phyloP scores from a whole-genome alignment of 2,329 filamentous ascomycete genomes.

The Xylariaceae sp. region DNA sequence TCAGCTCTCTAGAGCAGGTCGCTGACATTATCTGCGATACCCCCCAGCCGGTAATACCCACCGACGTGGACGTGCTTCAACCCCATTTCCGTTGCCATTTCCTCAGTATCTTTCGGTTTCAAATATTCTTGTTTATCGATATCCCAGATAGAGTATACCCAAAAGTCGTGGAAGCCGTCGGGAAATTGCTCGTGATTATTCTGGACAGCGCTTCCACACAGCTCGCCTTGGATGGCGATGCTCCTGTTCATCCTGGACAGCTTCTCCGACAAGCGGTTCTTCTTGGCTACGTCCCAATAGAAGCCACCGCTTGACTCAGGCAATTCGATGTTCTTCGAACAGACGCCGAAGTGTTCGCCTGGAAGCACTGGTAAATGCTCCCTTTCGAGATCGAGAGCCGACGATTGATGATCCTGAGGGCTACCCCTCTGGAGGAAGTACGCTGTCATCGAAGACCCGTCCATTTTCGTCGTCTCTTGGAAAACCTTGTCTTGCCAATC shows the following conservation, averaged over 20 bases:
- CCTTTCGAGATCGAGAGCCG: not conserved
- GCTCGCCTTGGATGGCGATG: slow-evolving; percentile 28
- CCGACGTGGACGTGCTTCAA: slow-evolving; percentile 21
- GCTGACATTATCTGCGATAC: slow-evolving; percentile 13
- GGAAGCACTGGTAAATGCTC: not conserved
- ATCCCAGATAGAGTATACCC: slow-evolving; percentile 23
- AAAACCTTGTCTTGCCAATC: not conserved
- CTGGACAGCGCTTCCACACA: slow-evolving; percentile 22
- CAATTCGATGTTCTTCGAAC: slow-evolving; percentile 21
- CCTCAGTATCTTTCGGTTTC: slow-evolving; percentile 1
- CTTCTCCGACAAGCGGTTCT: slow-evolving; percentile 14
- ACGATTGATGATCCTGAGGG: not conserved
- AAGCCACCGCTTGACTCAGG: slow-evolving; percentile 5
- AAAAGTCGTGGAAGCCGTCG: slow-evolving; percentile 20
- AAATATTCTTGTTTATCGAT: slow-evolving; percentile 18
- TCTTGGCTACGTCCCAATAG: slow-evolving; percentile 23
- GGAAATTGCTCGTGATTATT: slow-evolving; percentile 24
- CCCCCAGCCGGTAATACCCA: slow-evolving; percentile 17
- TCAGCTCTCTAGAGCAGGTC: slow-evolving; percentile 19
- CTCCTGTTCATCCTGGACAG: slow-evolving; percentile 12
- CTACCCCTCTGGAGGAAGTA: slow-evolving; percentile 7
- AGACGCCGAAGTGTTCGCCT: slow-evolving; percentile 27
- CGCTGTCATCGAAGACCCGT: slow-evolving; percentile 10
- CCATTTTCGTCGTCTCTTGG: slow-evolving; percentile 9
- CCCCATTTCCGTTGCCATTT: slow-evolving; percentile 9